Base-by-base conservation (phyloP, 1,139 yeast species). In the Candida glucosophila region DNA sequence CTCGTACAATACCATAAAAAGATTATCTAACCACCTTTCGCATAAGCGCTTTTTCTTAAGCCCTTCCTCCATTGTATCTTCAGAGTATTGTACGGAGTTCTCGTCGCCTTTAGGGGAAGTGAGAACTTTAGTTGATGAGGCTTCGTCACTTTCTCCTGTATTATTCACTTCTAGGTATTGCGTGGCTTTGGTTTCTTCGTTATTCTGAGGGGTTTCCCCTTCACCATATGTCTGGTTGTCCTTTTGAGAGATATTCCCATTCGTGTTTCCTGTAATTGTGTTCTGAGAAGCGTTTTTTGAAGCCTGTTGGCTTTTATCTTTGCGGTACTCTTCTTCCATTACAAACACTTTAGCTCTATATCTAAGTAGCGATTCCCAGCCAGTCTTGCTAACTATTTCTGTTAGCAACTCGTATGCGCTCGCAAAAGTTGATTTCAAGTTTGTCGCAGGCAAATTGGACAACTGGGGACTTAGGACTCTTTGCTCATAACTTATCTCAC, bases 21-120 rank as follows among this genome's bases (percentile, higher is more conserved):
- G 60, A 37, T 83, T 78, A 49, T 90, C 98, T 30, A 90, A 64
- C 95, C 98, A 88, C 40, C 94, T 68, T 52, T 90, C 98, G 55
- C 97, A 88, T 31, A 90, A 66, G 31, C 97, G 66, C 46, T 90
- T 90, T 40, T 68, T 65, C 36, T 71, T 74, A 43, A 83, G 67
- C 30, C 67, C 74, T 29, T 50, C 52, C 23, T 56, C 62, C 12
- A 42, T n/a, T n/a, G n/a, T 44, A 9, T 28, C 30, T n/a, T 24
- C 24, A 17, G 22, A 34, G 10, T 23, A 35, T 19, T 27, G 37
- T 6, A 34, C 29, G 9, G 26, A 32, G 6, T 23, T 24, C 10
- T 24, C 26, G 13, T 47, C 53, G 13, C 36, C 43, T 19, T 41
- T 44, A 4, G 69, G 68, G 2, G 67, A 59, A 32, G 58, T 60